Base-by-base conservation (phyloP, 371 early-diverging fungal species). In the Mortierella sp. region DNA sequence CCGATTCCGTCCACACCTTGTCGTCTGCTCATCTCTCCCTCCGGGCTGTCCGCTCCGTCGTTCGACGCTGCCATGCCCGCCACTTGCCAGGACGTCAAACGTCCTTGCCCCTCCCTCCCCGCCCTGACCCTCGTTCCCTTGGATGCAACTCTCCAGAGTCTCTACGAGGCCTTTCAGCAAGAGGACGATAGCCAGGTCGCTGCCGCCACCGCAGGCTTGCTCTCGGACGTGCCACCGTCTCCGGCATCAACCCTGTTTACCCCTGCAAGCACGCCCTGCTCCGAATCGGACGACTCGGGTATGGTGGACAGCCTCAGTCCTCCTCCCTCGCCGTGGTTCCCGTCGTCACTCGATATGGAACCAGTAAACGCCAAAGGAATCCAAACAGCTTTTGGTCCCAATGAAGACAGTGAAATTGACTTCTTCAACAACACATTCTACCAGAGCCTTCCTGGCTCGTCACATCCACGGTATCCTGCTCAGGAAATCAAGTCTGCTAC, bases 371-470 rank as follows among this genome's bases (percentile, higher is more conserved):
- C 45, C n/a, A 19, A 7, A 24, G 8, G 46, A 53, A 17, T 17
- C 24, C 39, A 41, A 47, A 22, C 52, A 9, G 17, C 21, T 8
- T 48, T 10, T n/a, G n/a, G n/a, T n/a, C n/a, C n/a, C n/a, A n/a
- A n/a, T n/a, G n/a, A n/a, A n/a, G n/a, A n/a, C n/a, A n/a, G n/a
- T n/a, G n/a, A n/a, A n/a, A n/a, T 58, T 21, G 68, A 60, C n/a
- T 63, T 69, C 43, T 69, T 69, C 49, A 63, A 58, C 19, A 69
- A 69, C 59, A 54, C 70, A 13, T 69, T 63, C 22, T 63, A 69
- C 44, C 63, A 54, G 44, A 63, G 58, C 22, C 63, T 62, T 5
- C n/a, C 60, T 10, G 52, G n/a, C n/a, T n/a, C n/a, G n/a, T n/a
- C n/a, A 41, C 1, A 16, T 52, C 49, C 45, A 57, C 28, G 37